Conservation (phyloP, 2,329 filamentous ascomycete species). For the Fusarium compactum region DNA sequence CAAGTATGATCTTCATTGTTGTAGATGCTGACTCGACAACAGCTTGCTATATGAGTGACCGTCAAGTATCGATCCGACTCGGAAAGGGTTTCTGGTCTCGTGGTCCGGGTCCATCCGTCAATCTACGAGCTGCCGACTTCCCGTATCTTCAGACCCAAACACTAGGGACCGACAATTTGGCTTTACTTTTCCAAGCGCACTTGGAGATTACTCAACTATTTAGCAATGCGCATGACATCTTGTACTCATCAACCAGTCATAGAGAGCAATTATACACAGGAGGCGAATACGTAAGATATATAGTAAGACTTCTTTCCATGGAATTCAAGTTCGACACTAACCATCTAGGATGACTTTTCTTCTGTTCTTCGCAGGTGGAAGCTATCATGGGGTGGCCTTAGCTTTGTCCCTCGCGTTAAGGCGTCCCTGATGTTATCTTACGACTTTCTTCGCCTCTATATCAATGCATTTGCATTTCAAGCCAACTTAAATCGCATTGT, state of each 20-base stretch:
- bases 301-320: conserved; percentile 52
- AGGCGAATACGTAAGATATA: conserved; percentile 79
- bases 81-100: conserved; percentile 81
- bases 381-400: conserved; percentile 74
- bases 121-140: conserved; percentile 74
- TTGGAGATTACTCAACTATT: conserved; percentile 79
- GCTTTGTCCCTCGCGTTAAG: conserved; percentile 74
- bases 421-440: conserved; percentile 76
- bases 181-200: conserved; percentile 76
- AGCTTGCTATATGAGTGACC: conserved; percentile 74
- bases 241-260: conserved; percentile 78
- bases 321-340: background rate
- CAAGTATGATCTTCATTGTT: background rate
- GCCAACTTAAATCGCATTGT: conserved; percentile 69
- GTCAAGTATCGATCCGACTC: conserved; percentile 76
- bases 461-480: conserved; percentile 81
- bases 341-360: conserved; percentile 71
- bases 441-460: conserved; percentile 79
- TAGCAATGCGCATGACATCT: conserved; percentile 78
- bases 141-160: conserved; percentile 71
- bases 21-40: background rate
- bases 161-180: conserved; percentile 73
- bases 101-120: conserved; percentile 75
- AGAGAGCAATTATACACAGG: conserved; percentile 77
- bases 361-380: conserved; percentile 78